Percentiles rank a stretch among this genome's conserved stretches.
phyloP scores from a whole-genome alignment of 768 basidiomycete genomes.

The Amanita inopinata region DNA sequence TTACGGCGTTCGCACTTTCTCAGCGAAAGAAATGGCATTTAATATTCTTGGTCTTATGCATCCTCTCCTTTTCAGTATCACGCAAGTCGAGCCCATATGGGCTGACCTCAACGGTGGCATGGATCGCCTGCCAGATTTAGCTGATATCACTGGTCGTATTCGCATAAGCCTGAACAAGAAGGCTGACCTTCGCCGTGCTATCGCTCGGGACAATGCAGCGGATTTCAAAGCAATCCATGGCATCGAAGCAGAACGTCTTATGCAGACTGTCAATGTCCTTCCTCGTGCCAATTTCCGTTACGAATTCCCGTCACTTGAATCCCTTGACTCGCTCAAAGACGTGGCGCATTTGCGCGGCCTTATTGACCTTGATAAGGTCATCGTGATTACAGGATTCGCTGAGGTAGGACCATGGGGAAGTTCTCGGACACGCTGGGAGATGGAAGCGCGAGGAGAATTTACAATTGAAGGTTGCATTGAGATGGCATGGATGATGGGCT shows the following conservation, averaged over 20 bases:
- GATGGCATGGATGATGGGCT: constrained; percentile 99
- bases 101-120: constrained; percentile 97
- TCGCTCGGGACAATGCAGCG: constrained; percentile 89
- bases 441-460: constrained; percentile 96
- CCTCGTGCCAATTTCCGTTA: constrained; percentile 98
- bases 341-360: constrained; percentile 76
- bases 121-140: constrained; percentile 93
- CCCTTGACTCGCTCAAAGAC: constrained; percentile 57
- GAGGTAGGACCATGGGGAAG: constrained; percentile 99
- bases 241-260: constrained; percentile 81
- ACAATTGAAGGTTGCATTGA: constrained; percentile 98
- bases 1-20: constrained; percentile 94
- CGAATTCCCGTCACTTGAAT: constrained; percentile 84
- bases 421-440: constrained; percentile 97
- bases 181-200: constrained; percentile 87
- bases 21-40: constrained; percentile 99
- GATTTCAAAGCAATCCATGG: constrained; percentile 92
- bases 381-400: constrained; percentile 93
- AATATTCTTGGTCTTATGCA: constrained; percentile 99
- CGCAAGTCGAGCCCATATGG: constrained; percentile 99
- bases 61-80: constrained; percentile 96
- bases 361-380: constrained; percentile 91
- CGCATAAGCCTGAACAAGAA: constrained; percentile 75
- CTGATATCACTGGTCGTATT: constrained; percentile 83
- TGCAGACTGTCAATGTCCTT: constrained; percentile 86